Evolutionary conservation across 305 asterid species (phyloP), one percentile per base, ranked within the genome.

Genomic region (Striga hermonthica): DNA sequence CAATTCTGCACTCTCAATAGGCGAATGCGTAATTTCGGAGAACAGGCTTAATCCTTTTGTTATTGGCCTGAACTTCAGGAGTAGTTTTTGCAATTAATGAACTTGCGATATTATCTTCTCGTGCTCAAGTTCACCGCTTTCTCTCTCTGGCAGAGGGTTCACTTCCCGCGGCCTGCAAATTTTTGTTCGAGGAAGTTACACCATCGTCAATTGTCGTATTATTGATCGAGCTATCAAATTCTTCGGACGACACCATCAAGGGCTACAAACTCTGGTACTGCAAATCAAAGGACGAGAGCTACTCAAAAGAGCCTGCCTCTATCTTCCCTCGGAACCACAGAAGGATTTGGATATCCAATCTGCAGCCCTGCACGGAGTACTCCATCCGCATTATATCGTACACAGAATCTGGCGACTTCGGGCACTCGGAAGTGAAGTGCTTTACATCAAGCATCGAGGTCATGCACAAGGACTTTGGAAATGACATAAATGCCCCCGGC

Each of bases 361-460:
- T 89, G 75, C 97, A 76, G 80, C 96, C 97, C 53, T 91, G 95
- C 81, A 91, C 95, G 0, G 97, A 91, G 75, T 91, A 91, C 68
- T 80, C 96, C 54, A 79, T 91, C 67, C 84, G 97, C 64, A 74
- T 89, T 31, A 78, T 89, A 48, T 91, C 98, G 69, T 89, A 85
- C 67, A 82, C 85, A 0, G 84, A 83, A 58, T 63, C 71, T 7
- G 83, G 85, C 64, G 96, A 87, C 72, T 75, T 85, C 57, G 97
- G 97, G 54, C 98, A 87, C 77, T 92, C 98, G 22, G 97, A 89
- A 79, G 89, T 88, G n/a, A 92, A 81, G 76, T 87, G 93, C 82
- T 89, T 87, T 76, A 92, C 96, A n/a, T 83, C 80, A 74, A 92
- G 97, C 57, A 80, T 84, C 7, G 98, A 92, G 71, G 70, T 89